Percentiles rank a stretch among this genome's conserved stretches.
phyloP scores from a whole-genome alignment of 1,284 basidiomycete genomes.

The Boletellus deceptivus region DNA sequence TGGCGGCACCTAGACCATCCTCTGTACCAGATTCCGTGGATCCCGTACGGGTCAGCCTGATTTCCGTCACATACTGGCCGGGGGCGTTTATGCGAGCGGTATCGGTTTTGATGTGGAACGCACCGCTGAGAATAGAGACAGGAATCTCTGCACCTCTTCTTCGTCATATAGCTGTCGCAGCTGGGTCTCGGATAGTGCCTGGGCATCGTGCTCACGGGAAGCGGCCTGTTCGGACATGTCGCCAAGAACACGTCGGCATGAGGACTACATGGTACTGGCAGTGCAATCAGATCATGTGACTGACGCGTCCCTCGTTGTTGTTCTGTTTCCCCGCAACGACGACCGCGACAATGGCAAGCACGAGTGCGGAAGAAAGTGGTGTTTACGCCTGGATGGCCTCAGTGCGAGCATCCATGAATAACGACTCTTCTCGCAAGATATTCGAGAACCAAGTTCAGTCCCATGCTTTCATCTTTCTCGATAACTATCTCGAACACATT shows the following conservation, averaged over 20 bases:
- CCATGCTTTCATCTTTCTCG: constrained; percentile 73
- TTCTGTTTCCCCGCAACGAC: neutral
- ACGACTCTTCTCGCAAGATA: constrained; percentile 64
- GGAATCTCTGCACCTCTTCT: constrained; percentile 60
- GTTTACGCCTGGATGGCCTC: constrained; percentile 63
- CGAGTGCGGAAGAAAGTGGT: constrained; percentile 25
- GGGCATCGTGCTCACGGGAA: constrained; percentile 4
- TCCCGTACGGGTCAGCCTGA: constrained; percentile 33
- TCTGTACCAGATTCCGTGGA: neutral
- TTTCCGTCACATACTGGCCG: constrained; percentile 58
- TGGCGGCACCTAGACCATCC: neutral
- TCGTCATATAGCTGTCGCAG: constrained; percentile 58
- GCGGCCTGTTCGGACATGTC: constrained; percentile 14
- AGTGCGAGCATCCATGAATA: constrained; percentile 64
- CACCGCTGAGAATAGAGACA: constrained; percentile 57
- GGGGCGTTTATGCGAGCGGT: constrained; percentile 1
- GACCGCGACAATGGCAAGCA: constrained; percentile 14
- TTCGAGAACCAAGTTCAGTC: constrained; percentile 71
- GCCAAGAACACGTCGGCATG: no score
- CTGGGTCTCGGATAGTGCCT: constrained; percentile 36
- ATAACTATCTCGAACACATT: constrained; percentile 74
- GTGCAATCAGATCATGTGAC: constrained; percentile 29
- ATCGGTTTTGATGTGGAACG: constrained; percentile 16
- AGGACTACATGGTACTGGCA: neutral
- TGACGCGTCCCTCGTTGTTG: constrained; percentile 17